These are phyloP conservation scores for Exobasidium rhododendri DNA, from an alignment of 1,284 basidiomycete genomes.

Conservation along the genomic window DNA sequence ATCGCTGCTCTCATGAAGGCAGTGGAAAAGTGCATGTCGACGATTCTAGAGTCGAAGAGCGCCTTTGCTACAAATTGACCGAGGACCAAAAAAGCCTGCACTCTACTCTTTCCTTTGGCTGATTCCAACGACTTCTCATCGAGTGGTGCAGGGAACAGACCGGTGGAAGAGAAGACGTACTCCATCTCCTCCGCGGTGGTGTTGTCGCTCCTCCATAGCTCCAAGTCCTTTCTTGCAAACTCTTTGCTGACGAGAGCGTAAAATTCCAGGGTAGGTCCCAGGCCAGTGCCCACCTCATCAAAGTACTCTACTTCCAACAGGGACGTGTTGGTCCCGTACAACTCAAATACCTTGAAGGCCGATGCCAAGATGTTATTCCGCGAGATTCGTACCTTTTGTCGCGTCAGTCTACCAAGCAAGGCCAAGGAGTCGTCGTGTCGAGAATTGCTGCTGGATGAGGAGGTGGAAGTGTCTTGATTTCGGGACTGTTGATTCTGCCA, in stretches of 20 bases:
- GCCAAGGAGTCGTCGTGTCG: constrained; percentile 68
- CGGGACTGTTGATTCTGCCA: constrained; percentile 69
- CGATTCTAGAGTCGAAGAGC: constrained; percentile 92
- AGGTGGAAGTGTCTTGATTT: constrained; percentile 56
- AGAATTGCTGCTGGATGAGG: constrained; percentile 25
- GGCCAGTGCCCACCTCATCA: constrained; percentile 95
- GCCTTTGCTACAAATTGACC: constrained; percentile 98
- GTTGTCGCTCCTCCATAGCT: constrained; percentile 81
- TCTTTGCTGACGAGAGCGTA: constrained; percentile 90
- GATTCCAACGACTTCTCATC: constrained; percentile 60
- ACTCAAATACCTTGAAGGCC: constrained; percentile 95
- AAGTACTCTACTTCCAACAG: constrained; percentile 98
- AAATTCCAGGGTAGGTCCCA: constrained; percentile 98
- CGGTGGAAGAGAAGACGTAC: constrained; percentile 63
- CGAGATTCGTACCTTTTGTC: constrained; percentile 95
- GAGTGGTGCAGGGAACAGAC: constrained; percentile 84
- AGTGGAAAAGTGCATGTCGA: constrained; percentile 90
- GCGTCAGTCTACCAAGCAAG: constrained; percentile 83
- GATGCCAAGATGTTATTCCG: constrained; percentile 90
- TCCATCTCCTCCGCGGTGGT: constrained; percentile 52
- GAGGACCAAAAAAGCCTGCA: constrained; percentile 74
- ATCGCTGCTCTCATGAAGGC: constrained; percentile 84
- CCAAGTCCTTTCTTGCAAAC: constrained; percentile 80
- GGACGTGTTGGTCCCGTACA: constrained; percentile 83
- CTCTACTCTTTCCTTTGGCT: constrained; percentile 22